phyloP scores from a whole-genome alignment of 345 rosid species.

The Eucalyptus leucophloia region DNA sequence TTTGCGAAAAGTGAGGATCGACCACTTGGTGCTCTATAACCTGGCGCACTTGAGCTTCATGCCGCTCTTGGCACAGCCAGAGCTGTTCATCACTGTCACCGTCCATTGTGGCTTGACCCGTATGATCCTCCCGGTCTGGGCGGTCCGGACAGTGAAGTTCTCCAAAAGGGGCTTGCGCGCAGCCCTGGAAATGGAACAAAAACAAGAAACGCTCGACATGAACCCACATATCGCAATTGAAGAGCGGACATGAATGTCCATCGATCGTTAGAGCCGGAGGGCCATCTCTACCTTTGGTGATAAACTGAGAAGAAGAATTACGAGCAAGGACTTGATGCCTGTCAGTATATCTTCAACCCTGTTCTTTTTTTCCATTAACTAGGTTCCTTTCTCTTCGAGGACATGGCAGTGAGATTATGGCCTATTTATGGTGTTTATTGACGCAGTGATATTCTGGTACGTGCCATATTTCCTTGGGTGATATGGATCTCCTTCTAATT shows the following conservation, averaged over 20 bases:
- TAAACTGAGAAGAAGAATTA: neutral
- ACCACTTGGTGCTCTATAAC: neutral
- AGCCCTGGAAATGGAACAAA: neutral
- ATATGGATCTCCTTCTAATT: neutral
- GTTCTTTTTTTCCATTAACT: neutral
- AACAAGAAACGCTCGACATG: no score
- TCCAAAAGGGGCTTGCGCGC: neutral
- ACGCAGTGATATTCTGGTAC: neutral
- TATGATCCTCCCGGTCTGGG: neutral
- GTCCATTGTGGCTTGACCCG: slow-evolving; percentile 6
- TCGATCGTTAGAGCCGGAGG: neutral
- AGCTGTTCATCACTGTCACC: slow-evolving; percentile 1
- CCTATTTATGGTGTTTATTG: neutral
- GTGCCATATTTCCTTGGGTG: neutral
- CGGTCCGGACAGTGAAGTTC: neutral
- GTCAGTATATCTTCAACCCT: neutral
- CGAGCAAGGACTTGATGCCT: neutral
- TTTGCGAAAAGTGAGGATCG: neutral
- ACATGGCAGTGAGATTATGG: neutral
- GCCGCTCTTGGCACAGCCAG: neutral
- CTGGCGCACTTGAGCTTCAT: neutral
- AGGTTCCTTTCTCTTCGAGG: neutral
- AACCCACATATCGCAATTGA: neutral
- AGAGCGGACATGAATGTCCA: neutral
- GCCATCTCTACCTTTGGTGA: neutral